Percentiles rank a stretch among this genome's conserved stretches.
Conservation (phyloP, 345 rosid species). For the Lepidium aucheri region DNA sequence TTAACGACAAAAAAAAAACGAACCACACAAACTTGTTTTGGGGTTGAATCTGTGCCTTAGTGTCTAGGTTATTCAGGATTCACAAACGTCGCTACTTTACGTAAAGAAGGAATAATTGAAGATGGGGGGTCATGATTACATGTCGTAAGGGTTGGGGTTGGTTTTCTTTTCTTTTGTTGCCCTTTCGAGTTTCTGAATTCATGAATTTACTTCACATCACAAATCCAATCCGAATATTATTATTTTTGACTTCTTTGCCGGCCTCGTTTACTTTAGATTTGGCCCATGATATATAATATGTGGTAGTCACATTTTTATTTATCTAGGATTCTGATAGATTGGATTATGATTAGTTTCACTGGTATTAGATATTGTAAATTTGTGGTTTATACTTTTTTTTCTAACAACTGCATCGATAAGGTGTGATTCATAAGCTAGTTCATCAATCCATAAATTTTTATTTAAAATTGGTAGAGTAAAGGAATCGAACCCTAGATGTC, state of each 20-base stretch:
- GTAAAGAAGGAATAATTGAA: background rate
- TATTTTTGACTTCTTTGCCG: background rate
- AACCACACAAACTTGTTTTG: background rate
- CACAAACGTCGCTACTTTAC: background rate
- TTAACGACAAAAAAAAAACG: no score
- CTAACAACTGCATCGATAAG: no score
- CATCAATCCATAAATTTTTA: no score
- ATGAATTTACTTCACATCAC: background rate
- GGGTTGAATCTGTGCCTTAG: background rate
- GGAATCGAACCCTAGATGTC: no score
- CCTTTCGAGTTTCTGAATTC: constrained; percentile 8
- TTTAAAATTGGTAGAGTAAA: no score
- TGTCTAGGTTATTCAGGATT: background rate
- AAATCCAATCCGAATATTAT: background rate
- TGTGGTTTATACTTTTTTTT: no score
- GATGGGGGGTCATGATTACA: background rate
- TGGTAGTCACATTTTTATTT: background rate
- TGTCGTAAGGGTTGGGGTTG: background rate
- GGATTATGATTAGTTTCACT: background rate
- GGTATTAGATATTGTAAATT: no score
- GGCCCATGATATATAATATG: background rate
- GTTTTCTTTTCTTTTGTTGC: background rate
- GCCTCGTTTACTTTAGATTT: background rate
- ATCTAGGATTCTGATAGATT: background rate
- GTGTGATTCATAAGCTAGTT: no score